Evolutionary conservation across 257 asterid genomes (phyloP).

Genomic region (Scutellaria baicalensis): DNA sequence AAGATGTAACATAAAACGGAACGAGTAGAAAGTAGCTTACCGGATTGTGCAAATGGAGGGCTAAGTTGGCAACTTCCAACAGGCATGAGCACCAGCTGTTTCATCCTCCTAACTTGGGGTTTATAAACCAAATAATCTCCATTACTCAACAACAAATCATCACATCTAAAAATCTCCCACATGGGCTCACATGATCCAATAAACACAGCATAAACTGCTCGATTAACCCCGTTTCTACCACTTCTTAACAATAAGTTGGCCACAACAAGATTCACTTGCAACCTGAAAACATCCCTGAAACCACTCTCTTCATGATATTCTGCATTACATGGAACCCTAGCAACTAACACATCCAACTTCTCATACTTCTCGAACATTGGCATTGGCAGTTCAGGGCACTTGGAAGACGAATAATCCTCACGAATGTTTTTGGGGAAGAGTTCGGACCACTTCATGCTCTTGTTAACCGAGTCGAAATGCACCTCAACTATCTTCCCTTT

Average conservation of each 20-base stretch:
- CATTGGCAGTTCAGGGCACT: constrained; percentile 62
- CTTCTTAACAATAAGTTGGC: constrained; percentile 58
- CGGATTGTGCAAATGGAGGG: constrained; percentile 27
- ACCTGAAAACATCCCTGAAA: constrained; percentile 53
- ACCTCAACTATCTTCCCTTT: constrained; percentile 17
- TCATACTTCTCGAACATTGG: constrained; percentile 35
- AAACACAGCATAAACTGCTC: constrained; percentile 41
- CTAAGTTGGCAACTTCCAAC: constrained; percentile 64
- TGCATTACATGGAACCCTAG: constrained; percentile 35
- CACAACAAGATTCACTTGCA: constrained; percentile 70
- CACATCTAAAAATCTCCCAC: constrained; percentile 78
- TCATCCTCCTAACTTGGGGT: constrained; percentile 40
- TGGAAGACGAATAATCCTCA: constrained; percentile 15
- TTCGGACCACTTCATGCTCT: constrained; percentile 38
- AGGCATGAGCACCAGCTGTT: constrained; percentile 55
- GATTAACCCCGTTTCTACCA: constrained; percentile 15
- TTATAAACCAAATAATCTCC: constrained; percentile 41
- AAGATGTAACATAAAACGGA: no score
- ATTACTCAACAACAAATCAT: constrained; percentile 50
- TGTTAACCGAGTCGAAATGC: constrained; percentile 21
- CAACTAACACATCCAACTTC: constrained; percentile 51
- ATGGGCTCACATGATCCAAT: constrained; percentile 58
- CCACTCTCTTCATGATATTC: constrained; percentile 7
- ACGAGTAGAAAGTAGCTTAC: no score
- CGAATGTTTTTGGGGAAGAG: constrained; percentile 53